Base-by-base conservation (phyloP, 805 yeast genomes). In the Saccharomycopsis babjevae region DNA sequence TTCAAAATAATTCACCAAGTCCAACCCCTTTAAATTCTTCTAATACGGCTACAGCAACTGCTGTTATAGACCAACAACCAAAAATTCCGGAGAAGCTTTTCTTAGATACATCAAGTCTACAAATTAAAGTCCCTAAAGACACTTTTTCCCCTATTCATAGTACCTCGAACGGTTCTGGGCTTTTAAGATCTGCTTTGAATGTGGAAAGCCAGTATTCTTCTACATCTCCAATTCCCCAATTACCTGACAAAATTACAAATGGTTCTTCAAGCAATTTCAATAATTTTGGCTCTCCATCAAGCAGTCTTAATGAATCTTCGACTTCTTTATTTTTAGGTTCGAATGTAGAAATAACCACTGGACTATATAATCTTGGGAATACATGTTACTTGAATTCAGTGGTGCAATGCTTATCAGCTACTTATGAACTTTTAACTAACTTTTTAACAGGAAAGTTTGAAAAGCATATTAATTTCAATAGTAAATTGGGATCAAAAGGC, bases 381-480 rank as follows among this genome's bases (percentile, higher is more conserved):
- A 88, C 96, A 0, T 92, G 97, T 71, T 92, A 92, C 72, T 87
- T 92, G 91, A 92, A 92, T 72, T 87, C 96, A 66, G 79, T 88
- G 2, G 72, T 92, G n/a, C 98, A 92, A 73, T 89, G 97, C 71
- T 70, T 93, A 40, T 78, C 85, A 3, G 92, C 93, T 0, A 84
- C 93, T 0, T 83, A 83, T 1, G 84, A 83, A 62, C 73, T 92
- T 32, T 78, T 85, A 2, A 76, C 75, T 55, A 82, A 87, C 60
- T 88, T 92, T 67, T 74, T 85, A 54, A 73, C 78, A 64, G 84
- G 83, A 15, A 72, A 82, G 0, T 90, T 84, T 71, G 78, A 79
- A 63, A 79, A 79, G 60, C 86, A 86, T 69, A 84, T 92, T 57
- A 91, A 92, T 68, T 74, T 84, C 38, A 78, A 82, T 65, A 89